Evolutionary conservation across 2,329 filamentous ascomycete species (phyloP).

Genomic region (Xylaria sp.): DNA sequence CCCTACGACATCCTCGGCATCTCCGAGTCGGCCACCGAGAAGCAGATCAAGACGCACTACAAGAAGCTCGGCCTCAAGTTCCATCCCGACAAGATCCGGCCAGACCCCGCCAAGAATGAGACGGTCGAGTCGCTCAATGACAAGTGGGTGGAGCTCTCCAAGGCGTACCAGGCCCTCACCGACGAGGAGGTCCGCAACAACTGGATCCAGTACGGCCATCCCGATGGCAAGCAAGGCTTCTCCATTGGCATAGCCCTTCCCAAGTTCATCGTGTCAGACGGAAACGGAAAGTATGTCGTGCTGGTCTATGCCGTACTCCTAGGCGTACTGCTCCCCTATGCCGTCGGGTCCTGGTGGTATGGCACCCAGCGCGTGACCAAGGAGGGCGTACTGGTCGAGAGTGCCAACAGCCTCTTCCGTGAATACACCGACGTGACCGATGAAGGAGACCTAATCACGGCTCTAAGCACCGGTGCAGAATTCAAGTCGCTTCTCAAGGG

Average conservation of each 20-base stretch:
- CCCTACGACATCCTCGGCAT: constrained; percentile 95
- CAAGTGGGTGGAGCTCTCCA: constrained; percentile 92
- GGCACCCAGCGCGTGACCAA: constrained; percentile 92
- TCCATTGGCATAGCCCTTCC: constrained; percentile 97
- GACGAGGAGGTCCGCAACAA: constrained; percentile 98
- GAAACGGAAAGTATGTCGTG: constrained; percentile 94
- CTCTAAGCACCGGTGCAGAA: constrained; percentile 87
- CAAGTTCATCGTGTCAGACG: constrained; percentile 90
- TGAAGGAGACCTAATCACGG: constrained; percentile 80
- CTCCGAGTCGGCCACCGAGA: constrained; percentile 85
- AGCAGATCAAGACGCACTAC: constrained; percentile 92
- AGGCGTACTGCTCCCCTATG: constrained; percentile 89
- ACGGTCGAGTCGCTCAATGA: constrained; percentile 86
- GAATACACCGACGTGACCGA: constrained; percentile 89
- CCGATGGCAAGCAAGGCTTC: constrained; percentile 97
- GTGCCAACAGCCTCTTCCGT: constrained; percentile 92
- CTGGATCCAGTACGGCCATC: constrained; percentile 94
- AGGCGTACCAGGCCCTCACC: constrained; percentile 97
- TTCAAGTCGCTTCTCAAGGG: constrained; percentile 81
- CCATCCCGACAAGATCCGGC: constrained; percentile 92
- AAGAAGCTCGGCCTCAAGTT: constrained; percentile 84
- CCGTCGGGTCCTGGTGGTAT: constrained; percentile 99
- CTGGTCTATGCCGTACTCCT: constrained; percentile 89
- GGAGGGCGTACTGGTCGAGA: constrained; percentile 92
- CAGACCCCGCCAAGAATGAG: constrained; percentile 87